Percentiles rank a stretch among this genome's conserved stretches.
Conservation (phyloP, 176 grass and related monocot species). For the Zoysia japonica region DNA sequence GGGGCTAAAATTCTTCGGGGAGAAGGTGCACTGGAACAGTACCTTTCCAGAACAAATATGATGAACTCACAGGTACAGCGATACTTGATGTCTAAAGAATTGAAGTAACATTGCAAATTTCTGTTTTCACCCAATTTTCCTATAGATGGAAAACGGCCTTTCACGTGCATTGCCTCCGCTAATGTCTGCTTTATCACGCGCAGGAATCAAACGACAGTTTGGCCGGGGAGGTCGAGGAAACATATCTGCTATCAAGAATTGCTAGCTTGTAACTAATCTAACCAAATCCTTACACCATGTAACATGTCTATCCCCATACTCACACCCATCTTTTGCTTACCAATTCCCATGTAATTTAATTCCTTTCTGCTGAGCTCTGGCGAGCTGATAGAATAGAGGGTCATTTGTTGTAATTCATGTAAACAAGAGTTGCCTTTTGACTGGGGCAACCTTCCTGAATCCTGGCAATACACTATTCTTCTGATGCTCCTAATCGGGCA, state of each 20-base stretch:
- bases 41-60: slow-evolving; percentile 62
- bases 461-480: slow-evolving; percentile 35
- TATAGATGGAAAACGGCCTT: not conserved
- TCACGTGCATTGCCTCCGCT: not conserved
- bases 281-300: slow-evolving; percentile 55
- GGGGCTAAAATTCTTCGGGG: slow-evolving; percentile 95
- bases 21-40: slow-evolving; percentile 67
- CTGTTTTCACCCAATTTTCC: not conserved
- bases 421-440: slow-evolving; percentile 56
- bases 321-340: slow-evolving; percentile 16
- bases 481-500: slow-evolving; percentile 7
- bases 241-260: slow-evolving; percentile 68
- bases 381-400: slow-evolving; percentile 29
- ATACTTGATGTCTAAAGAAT: not conserved
- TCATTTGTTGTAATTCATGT: slow-evolving; percentile 49
- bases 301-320: slow-evolving; percentile 35
- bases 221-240: slow-evolving; percentile 62
- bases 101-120: not conserved
- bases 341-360: slow-evolving; percentile 26
- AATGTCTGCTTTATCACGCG: not conserved
- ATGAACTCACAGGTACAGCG: slow-evolving; percentile 41
- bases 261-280: slow-evolving; percentile 67
- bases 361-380: slow-evolving; percentile 20
- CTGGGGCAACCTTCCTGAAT: slow-evolving; percentile 42
- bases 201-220: slow-evolving; percentile 64